Evolutionary conservation across 129 eudicot species (phyloP).

Genomic region (Lactuca saligna): DNA sequence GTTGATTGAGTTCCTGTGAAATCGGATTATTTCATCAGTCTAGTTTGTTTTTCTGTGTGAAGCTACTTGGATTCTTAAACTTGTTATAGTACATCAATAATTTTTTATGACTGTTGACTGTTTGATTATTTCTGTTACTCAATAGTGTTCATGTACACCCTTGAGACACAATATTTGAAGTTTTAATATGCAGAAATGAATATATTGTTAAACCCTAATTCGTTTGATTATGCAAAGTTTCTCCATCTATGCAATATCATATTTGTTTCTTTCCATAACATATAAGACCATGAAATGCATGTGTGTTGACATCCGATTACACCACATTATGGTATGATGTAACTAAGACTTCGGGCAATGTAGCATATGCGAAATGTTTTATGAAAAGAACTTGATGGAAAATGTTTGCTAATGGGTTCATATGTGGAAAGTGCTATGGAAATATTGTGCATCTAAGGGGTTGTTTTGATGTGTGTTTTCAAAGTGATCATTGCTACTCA

Average conservation of each 20-base stretch:
- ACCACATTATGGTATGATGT: conserved; percentile 4
- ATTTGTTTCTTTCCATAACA: background rate
- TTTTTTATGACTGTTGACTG: background rate
- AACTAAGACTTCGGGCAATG: conserved; percentile 4
- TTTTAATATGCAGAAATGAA: conserved; percentile 8
- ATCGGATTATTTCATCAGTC: conserved; percentile 4
- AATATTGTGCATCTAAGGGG: background rate
- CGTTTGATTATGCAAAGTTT: background rate
- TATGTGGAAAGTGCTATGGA: background rate
- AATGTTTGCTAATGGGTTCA: conserved; percentile 15
- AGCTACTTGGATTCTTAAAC: conserved; percentile 8
- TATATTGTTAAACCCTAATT: background rate
- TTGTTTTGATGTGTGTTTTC: background rate
- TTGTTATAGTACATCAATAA: conserved; percentile 2
- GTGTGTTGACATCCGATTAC: background rate
- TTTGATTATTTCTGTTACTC: conserved; percentile 4
- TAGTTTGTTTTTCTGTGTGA: conserved; percentile 13
- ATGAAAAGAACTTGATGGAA: conserved; percentile 13
- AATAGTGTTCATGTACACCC: background rate
- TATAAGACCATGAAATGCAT: background rate
- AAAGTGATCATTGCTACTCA: background rate
- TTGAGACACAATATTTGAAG: background rate
- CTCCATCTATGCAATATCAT: background rate
- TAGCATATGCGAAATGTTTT: background rate
- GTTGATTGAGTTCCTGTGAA: background rate